phyloP scores from a whole-genome alignment of 1,284 basidiomycete genomes.

The Erythrobasidium hasegawianum region DNA sequence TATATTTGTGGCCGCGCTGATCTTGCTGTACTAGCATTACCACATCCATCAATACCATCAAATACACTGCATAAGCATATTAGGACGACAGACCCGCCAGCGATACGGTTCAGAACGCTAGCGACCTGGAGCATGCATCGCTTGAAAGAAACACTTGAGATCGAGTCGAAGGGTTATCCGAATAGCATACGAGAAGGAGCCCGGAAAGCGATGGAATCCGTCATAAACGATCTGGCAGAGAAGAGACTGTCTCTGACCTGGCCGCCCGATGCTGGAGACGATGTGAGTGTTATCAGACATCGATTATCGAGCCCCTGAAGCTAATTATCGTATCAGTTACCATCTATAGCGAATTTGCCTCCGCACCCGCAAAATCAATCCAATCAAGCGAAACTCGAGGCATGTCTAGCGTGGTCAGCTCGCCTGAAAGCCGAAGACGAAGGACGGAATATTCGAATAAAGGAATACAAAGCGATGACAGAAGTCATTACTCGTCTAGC shows the following conservation, averaged over 20 bases:
- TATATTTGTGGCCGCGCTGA: not conserved
- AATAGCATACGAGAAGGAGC: conserved; percentile 12
- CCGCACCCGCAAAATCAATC: conserved; percentile 25
- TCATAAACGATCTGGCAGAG: conserved; percentile 26
- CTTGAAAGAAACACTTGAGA: conserved; percentile 22
- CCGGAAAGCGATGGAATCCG: conserved; percentile 2
- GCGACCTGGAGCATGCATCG: conserved; percentile 29
- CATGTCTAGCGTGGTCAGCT: conserved; percentile 27
- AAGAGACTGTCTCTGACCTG: conserved; percentile 24
- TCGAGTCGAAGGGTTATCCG: not conserved
- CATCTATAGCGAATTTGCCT: conserved; percentile 2
- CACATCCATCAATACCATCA: conserved; percentile 21
- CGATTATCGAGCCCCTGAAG: too few relatives aligned
- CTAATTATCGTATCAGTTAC: not conserved
- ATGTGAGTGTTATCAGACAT: not conserved
- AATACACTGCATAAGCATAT: conserved; percentile 24
- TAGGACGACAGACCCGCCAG: conserved; percentile 23
- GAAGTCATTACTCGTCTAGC: conserved; percentile 23
- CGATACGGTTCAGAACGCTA: conserved; percentile 30
- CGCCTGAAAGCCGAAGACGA: conserved; percentile 20
- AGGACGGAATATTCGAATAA: conserved; percentile 26
- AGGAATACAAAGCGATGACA: conserved; percentile 26
- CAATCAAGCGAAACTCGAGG: conserved; percentile 25
- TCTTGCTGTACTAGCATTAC: conserved; percentile 3
- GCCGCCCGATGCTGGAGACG: conserved; percentile 3